phyloP scores from a whole-genome alignment of 169 alveolate genomes.

The Eimeria necatrix region DNA sequence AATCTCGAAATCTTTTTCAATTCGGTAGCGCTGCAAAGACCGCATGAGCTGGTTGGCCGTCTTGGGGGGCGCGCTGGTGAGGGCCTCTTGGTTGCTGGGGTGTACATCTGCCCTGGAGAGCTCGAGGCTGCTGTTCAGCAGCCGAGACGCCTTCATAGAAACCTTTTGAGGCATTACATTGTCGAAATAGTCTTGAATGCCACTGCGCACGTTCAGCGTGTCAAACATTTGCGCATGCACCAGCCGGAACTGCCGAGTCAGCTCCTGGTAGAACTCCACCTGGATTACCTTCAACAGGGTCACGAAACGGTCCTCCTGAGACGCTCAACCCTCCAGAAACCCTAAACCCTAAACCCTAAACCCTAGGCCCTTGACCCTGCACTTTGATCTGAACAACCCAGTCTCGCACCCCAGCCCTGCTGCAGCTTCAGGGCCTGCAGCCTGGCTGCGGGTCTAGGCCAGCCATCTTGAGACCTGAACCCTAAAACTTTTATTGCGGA shows the following conservation, averaged over 20 bases:
- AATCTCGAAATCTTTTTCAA: constrained; percentile 80
- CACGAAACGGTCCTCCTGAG: constrained; percentile 77
- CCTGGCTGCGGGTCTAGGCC: too few species aligned
- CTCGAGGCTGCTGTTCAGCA: constrained; percentile 81
- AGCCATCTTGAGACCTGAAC: too few species aligned
- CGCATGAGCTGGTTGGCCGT: constrained; percentile 85
- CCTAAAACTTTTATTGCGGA: too few species aligned
- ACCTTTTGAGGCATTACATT: constrained; percentile 82
- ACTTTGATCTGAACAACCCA: too few species aligned
- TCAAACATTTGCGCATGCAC: constrained; percentile 83
- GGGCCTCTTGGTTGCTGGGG: constrained; percentile 77
- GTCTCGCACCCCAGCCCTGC: too few species aligned
- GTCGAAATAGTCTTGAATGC: constrained; percentile 83
- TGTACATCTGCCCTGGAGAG: constrained; percentile 79
- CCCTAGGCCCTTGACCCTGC: too few species aligned
- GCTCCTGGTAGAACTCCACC: constrained; percentile 83
- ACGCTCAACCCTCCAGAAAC: neutral
- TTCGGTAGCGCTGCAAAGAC: constrained; percentile 82
- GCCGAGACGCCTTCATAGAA: constrained; percentile 82
- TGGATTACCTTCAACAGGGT: constrained; percentile 83
- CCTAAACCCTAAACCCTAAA: neutral
- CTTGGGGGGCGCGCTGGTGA: constrained; percentile 81
- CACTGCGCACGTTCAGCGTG: constrained; percentile 78
- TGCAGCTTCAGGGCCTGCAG: too few species aligned
- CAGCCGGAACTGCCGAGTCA: constrained; percentile 82